Evolutionary conservation across 2,329 filamentous ascomycete genomes (phyloP), one percentile per base, ranked within the genome.

Genomic region (Fusarium verrucosum): DNA sequence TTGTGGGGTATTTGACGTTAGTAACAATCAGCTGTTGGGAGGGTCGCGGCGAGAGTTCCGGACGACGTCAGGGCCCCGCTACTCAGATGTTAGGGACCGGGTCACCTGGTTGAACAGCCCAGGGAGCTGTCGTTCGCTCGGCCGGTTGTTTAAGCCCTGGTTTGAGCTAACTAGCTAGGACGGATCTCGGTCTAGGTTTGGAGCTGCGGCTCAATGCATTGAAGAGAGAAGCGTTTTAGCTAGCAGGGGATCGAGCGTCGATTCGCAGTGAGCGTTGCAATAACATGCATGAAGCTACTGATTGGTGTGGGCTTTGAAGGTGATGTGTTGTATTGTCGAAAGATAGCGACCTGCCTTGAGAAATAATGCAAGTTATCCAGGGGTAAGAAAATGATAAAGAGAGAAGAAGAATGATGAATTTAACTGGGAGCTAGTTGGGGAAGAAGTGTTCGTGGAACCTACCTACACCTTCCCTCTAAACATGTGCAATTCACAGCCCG

Each of bases 31-130:
- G 55, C 46, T 68, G 58, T 66, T 68, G 51, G 58, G 65, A 59
- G 46, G 40, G 47, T 36, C 36, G 37, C 25, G 25, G 46, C 40
- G 40, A 46, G 37, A 46, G 53, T 43, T 64, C 35, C 26, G 62
- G 56, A 55, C 69, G 68, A 73, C 68, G 70, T 72, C 71, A 73
- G 66, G 71, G 70, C 71, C 68, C 71, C 71, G 68, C 71, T 35
- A 35, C 32, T 55, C 49, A 51, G 50, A 56, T 47, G 42, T 49
- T 49, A 50, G 35, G 44, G 43, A 56, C 13, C 42, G 55, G 65
- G 64, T 55, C 63, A 55, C 58, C 50, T 64, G 53, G 49, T 42
- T 63, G 38, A 57, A 14, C 11, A 30, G 28, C 6, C 23, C 6
- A 6, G 16, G 28, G 51, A 50, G 45, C 19, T 43, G 20, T 38